A percentile compares a stretch with the other conserved stretches of the same genome.
Conservation (phyloP, 2,329 filamentous ascomycete species). For the Colletotrichum chrysophilum region DNA sequence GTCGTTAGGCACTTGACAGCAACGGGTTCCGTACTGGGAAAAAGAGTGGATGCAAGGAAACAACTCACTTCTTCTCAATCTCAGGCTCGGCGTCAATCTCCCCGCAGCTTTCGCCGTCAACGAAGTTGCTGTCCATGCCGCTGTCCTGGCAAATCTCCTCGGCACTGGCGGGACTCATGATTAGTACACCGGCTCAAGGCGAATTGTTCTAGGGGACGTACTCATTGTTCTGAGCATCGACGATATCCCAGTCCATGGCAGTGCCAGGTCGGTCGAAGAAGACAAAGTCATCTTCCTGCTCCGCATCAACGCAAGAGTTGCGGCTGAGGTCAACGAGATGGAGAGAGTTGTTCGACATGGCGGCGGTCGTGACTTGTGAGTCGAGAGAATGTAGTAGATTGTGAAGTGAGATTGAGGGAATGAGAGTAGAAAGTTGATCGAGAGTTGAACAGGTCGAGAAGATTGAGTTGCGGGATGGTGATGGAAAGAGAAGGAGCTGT, state of each 20-base stretch:
- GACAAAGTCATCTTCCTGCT: background rate
- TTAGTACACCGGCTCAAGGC: background rate
- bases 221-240: background rate
- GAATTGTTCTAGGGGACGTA: background rate
- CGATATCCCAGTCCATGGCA: background rate
- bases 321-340: background rate
- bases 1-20: background rate
- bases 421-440: background rate
- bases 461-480: background rate
- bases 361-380: background rate
- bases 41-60: background rate
- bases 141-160: background rate
- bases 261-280: background rate
- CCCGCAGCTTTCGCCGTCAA: accelerated
- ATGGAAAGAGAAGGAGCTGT: background rate
- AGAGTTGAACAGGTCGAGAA: background rate
- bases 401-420: background rate
- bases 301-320: background rate
- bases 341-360: background rate
- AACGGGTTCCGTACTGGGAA: background rate
- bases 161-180: background rate
- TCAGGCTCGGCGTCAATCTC: background rate
- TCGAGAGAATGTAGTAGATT: background rate
- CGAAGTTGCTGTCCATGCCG: background rate
- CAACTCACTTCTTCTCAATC: background rate